A percentile compares a stretch with the other conserved stretches of the same genome.
phyloP scores from a whole-genome alignment of 2,329 filamentous ascomycete species.

The Bertia moriformis region DNA sequence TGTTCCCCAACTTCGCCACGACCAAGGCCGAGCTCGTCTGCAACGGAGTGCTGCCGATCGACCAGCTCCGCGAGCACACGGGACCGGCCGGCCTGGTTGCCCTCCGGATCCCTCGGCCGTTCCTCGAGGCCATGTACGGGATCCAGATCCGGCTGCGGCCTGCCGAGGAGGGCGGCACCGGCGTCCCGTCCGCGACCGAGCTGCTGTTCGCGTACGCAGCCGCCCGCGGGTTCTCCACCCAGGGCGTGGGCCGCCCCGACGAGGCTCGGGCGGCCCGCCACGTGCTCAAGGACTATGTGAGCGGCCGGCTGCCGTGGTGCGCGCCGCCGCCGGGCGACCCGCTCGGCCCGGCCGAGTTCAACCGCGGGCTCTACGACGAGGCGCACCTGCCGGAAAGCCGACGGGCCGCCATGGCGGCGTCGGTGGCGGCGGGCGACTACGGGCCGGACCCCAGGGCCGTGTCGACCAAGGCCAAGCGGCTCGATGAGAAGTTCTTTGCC shows the following conservation, averaged over 20 bases:
- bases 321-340: slow-evolving; percentile 66
- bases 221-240: slow-evolving; percentile 79
- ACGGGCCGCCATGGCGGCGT: slow-evolving; percentile 41
- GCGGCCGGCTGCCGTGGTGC: slow-evolving; percentile 83
- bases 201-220: slow-evolving; percentile 73
- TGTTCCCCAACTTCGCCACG: slow-evolving; percentile 93
- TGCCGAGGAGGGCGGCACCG: slow-evolving; percentile 82
- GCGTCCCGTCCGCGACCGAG: slow-evolving; percentile 70
- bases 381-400: slow-evolving; percentile 71
- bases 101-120: slow-evolving; percentile 69
- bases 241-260: slow-evolving; percentile 79
- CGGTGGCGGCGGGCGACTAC: too few relatives aligned
- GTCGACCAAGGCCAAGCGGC: too few relatives aligned
- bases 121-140: slow-evolving; percentile 85
- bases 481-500: too few relatives aligned
- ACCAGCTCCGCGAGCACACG: slow-evolving; percentile 84
- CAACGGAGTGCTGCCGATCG: slow-evolving; percentile 87
- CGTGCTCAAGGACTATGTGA: slow-evolving; percentile 93
- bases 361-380: slow-evolving; percentile 74
- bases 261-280: slow-evolving; percentile 81
- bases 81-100: slow-evolving; percentile 75
- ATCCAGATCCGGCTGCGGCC: slow-evolving; percentile 74
- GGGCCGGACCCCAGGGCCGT: too few relatives aligned
- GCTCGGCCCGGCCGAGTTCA: slow-evolving; percentile 68
- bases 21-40: slow-evolving; percentile 94